Conservation (phyloP, 495 filamentous ascomycete genomes). For the Endocarpon pusillum region DNA sequence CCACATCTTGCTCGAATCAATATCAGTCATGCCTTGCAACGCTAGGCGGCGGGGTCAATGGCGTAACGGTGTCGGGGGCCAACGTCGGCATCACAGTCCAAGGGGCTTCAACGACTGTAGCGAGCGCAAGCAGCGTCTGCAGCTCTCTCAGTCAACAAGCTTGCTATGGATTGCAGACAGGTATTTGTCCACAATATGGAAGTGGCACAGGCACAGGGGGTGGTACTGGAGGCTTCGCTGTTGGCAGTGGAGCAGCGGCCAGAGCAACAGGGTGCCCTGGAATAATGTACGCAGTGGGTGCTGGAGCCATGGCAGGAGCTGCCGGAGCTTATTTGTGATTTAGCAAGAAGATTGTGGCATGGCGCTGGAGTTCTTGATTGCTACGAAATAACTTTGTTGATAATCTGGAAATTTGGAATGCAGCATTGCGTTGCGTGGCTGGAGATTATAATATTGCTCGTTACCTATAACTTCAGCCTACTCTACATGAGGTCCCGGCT, state of each 20-base stretch:
- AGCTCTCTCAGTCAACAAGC: slow-evolving; percentile 41
- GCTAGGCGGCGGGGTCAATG: slow-evolving; percentile 30
- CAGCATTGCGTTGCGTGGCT: no score
- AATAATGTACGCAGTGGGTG: slow-evolving; percentile 22
- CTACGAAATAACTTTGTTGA: no score
- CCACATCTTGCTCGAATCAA: slow-evolving; percentile 45
- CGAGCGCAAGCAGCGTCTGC: slow-evolving; percentile 46
- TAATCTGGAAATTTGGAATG: no score
- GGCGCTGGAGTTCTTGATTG: no score
- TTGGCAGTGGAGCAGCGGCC: slow-evolving; percentile 11
- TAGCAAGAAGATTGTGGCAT: no score
- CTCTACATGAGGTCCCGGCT: no score
- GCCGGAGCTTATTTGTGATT: slow-evolving; percentile 6
- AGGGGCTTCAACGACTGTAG: slow-evolving; percentile 27
- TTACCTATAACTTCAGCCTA: no score
- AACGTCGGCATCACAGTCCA: slow-evolving; percentile 45
- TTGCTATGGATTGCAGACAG: slow-evolving; percentile 39
- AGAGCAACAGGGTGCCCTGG: slow-evolving; percentile 23
- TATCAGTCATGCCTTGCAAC: slow-evolving; percentile 44
- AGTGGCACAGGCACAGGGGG: slow-evolving; percentile 18
- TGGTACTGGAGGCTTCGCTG: slow-evolving; percentile 13
- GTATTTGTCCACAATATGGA: slow-evolving; percentile 31
- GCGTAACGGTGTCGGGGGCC: slow-evolving; percentile 25
- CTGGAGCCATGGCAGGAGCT: slow-evolving; percentile 24
- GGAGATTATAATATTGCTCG: no score